These are phyloP conservation scores for Turritis glabra DNA, from an alignment of 345 rosid genomes.

Conservation along the genomic window DNA sequence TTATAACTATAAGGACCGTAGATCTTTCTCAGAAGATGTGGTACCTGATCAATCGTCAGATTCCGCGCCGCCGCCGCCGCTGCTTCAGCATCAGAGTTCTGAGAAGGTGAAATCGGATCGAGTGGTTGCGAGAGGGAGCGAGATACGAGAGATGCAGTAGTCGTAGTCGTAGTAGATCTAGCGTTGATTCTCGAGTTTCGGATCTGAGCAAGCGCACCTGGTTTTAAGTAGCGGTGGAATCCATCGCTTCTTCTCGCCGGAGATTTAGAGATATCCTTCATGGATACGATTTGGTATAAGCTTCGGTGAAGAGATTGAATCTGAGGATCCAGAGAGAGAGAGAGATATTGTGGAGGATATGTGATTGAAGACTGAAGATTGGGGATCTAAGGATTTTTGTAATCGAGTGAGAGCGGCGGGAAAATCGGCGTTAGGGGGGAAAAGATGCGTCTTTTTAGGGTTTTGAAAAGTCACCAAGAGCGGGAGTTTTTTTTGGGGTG, in stretches of 20 bases:
- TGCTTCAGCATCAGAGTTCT: not conserved
- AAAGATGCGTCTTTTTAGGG: slow-evolving; percentile 24
- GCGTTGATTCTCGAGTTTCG: slow-evolving; percentile 57
- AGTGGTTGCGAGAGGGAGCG: slow-evolving; percentile 2
- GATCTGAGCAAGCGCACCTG: slow-evolving; percentile 68
- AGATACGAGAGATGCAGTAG: slow-evolving; percentile 19
- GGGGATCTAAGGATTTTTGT: slow-evolving; percentile 28
- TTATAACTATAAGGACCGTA: slow-evolving; percentile 41
- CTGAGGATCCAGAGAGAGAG: not conserved
- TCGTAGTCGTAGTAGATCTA: slow-evolving; percentile 42
- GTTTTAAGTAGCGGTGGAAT: slow-evolving; percentile 55
- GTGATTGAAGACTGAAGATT: not conserved
- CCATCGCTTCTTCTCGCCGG: slow-evolving; percentile 39
- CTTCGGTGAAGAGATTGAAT: not conserved
- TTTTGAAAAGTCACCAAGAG: slow-evolving; percentile 28
- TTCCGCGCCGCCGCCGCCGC: slow-evolving; percentile 35
- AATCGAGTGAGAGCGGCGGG: slow-evolving; percentile 46
- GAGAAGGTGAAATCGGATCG: slow-evolving; percentile 3
- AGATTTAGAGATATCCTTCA: slow-evolving; percentile 48
- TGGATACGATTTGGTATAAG: not conserved
- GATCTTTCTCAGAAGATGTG: slow-evolving; percentile 46
- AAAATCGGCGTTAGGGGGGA: slow-evolving; percentile 25
- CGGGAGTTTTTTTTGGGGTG: slow-evolving; percentile 21
- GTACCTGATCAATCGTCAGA: slow-evolving; percentile 44
- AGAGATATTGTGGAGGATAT: not conserved